Percentiles rank a stretch among this genome's conserved stretches.
phyloP scores from a whole-genome alignment of 208 protist species.

The Acanthamoeba royreba region DNA sequence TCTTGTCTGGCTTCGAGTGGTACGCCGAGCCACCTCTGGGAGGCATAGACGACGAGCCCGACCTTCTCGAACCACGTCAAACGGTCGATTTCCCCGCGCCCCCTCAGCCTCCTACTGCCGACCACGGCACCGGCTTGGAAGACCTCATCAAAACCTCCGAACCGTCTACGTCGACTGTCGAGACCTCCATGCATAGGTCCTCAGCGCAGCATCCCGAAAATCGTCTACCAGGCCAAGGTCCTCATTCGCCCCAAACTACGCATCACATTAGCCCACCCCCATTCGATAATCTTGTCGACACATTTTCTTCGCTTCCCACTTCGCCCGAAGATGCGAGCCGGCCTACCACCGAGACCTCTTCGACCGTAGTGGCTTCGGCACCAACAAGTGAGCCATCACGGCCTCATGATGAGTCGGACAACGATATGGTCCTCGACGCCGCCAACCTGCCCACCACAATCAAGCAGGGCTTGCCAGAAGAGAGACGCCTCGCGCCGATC shows the following conservation, averaged over 20 bases:
- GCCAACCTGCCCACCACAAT: too few species aligned
- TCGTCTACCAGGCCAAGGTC: too few species aligned
- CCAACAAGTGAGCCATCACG: too few species aligned
- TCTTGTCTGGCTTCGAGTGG: background rate
- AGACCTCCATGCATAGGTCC: background rate
- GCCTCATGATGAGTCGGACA: too few species aligned
- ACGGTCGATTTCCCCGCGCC: background rate
- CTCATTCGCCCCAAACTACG: too few species aligned
- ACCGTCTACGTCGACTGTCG: background rate
- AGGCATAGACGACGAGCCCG: background rate
- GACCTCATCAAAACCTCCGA: background rate
- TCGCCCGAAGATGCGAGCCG: too few species aligned
- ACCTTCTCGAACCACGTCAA: background rate
- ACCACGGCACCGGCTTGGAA: conserved; percentile 1
- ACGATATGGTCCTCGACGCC: too few species aligned
- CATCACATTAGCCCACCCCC: background rate
- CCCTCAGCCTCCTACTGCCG: background rate
- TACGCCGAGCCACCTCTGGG: background rate
- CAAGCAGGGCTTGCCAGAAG: too few species aligned
- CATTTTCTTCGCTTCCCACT: too few species aligned
- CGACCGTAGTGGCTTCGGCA: too few species aligned
- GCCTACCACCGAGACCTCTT: too few species aligned
- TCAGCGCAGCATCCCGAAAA: background rate
- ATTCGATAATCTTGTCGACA: conserved; percentile 41
- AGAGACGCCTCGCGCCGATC: background rate